Evolutionary conservation across 2,329 filamentous ascomycete genomes (phyloP).

Genomic region (Alternaria sp.): DNA sequence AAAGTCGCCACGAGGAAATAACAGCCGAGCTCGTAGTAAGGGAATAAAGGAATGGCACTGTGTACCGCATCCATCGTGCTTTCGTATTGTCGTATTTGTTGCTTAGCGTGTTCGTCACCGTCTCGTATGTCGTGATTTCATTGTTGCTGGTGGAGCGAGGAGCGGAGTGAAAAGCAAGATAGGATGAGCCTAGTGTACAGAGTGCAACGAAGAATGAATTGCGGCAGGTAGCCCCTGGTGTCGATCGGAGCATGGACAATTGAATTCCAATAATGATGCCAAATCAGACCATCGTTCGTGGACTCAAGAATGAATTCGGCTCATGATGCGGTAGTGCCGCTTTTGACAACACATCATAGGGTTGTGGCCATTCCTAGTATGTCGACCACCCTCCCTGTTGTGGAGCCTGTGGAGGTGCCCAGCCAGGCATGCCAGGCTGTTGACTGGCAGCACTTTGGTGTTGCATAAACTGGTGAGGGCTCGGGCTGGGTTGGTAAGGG

Average conservation of each 20-base stretch:
- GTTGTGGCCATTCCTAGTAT: conserved; percentile 32
- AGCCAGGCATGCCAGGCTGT: conserved; percentile 63
- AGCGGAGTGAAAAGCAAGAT: conserved; percentile 16
- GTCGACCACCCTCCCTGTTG: conserved; percentile 51
- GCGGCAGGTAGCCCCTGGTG: conserved; percentile 5
- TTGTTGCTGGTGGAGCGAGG: conserved; percentile 22
- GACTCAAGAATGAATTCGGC: not conserved
- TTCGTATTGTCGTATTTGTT: conserved; percentile 26
- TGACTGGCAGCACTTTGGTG: conserved; percentile 54
- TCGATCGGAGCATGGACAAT: not conserved
- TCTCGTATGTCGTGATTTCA: conserved; percentile 36
- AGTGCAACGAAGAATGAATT: conserved; percentile 31
- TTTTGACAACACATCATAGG: not conserved
- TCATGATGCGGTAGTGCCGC: not conserved
- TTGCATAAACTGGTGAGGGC: conserved; percentile 58
- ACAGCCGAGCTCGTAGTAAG: conserved; percentile 17
- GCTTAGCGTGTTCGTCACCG: conserved; percentile 21
- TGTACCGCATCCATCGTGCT: conserved; percentile 21
- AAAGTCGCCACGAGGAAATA: conserved; percentile 17
- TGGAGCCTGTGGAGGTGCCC: conserved; percentile 56
- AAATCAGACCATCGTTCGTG: not conserved
- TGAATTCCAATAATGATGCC: not conserved
- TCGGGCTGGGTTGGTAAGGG: conserved; percentile 60
- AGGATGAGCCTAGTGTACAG: conserved; percentile 37
- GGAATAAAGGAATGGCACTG: conserved; percentile 17